These are phyloP conservation scores for Quercus phellos DNA, from an alignment of 331 rosid genomes.

Conservation along the genomic window DNA sequence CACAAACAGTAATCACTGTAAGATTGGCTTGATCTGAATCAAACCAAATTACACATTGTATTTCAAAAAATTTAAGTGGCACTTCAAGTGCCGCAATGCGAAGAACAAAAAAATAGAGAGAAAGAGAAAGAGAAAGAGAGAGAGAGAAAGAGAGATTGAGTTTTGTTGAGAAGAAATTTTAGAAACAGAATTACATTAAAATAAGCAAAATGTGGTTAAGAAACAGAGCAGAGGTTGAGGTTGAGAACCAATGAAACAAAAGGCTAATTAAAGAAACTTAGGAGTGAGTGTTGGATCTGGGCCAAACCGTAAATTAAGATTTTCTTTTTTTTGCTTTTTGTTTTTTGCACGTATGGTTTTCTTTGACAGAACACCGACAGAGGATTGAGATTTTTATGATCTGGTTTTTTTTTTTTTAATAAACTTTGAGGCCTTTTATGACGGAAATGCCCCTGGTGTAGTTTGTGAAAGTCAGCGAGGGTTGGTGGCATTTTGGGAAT, in stretches of 20 bases:
- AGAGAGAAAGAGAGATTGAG: not conserved
- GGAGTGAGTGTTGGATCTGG: slow-evolving; percentile 12
- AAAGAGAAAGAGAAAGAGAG: too few relatives aligned
- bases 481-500: too few relatives aligned
- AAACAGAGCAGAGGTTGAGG: slow-evolving; percentile 17
- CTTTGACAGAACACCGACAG: slow-evolving; percentile 13
- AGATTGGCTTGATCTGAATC: slow-evolving; percentile 36
- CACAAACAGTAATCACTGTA: too few relatives aligned
- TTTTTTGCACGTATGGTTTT: not conserved
- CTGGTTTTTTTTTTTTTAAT: not conserved
- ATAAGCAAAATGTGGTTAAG: slow-evolving; percentile 15
- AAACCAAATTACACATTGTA: slow-evolving; percentile 23
- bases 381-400: not conserved
- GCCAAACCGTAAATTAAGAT: not conserved
- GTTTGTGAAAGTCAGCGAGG: not conserved
- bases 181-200: not conserved
- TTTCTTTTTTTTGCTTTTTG: not conserved
- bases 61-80: slow-evolving; percentile 1
- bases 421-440: not conserved
- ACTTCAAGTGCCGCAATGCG: slow-evolving; percentile 3
- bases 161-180: not conserved
- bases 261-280: not conserved
- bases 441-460: slow-evolving; percentile 12
- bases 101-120: not conserved
- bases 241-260: not conserved